phyloP scores from a whole-genome alignment of 768 basidiomycete genomes.

The Lanmaoa pseudosensibilis region DNA sequence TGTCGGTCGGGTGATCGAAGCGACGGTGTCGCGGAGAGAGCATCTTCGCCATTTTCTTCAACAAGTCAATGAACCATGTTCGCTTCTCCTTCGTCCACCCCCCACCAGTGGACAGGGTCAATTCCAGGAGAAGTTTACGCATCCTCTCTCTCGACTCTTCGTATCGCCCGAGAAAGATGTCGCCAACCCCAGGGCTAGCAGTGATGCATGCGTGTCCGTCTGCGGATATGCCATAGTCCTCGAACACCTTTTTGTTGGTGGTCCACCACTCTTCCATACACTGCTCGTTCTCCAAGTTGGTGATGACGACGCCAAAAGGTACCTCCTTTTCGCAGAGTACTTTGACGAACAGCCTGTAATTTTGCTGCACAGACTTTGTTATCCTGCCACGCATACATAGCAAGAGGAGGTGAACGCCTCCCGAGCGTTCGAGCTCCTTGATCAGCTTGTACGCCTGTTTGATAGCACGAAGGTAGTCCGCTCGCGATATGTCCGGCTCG shows the following conservation, averaged over 20 bases:
- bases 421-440: conserved; percentile 28
- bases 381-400: conserved; percentile 41
- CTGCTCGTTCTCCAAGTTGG: conserved; percentile 38
- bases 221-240: conserved; percentile 27
- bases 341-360: conserved; percentile 40
- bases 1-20: conserved; percentile 1
- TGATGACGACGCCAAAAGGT: conserved; percentile 40
- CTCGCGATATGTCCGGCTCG: conserved; percentile 22
- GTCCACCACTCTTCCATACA: conserved; percentile 42
- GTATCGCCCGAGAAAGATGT: conserved; percentile 28
- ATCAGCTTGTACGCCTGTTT: conserved; percentile 35
- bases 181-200: conserved; percentile 27
- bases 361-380: conserved; percentile 36
- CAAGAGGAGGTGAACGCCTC: conserved; percentile 42
- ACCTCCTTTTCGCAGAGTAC: conserved; percentile 40
- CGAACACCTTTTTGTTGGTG: conserved; percentile 34
- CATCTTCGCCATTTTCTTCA: conserved; percentile 23
- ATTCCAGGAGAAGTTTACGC: conserved; percentile 13
- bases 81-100: conserved; percentile 22
- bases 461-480: conserved; percentile 26
- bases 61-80: conserved; percentile 16
- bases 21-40: conserved; percentile 10
- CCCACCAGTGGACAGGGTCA: background rate
- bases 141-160: conserved; percentile 32
- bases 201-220: conserved; percentile 43